Conservation (phyloP, 129 eudicot genomes). For the Helianthus tuberosus region DNA sequence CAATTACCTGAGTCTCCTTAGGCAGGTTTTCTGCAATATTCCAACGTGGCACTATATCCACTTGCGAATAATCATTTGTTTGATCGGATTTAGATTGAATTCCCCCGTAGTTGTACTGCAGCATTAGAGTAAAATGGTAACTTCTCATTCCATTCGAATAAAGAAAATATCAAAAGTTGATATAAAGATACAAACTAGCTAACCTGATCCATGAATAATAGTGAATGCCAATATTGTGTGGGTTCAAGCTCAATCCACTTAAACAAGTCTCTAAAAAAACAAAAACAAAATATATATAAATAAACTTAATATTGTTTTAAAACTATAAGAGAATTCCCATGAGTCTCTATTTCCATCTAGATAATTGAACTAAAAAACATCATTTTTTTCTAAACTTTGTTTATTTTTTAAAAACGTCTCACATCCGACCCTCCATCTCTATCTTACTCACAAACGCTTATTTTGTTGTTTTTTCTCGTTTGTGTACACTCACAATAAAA, state of each 20-base stretch:
- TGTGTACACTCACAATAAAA: no score
- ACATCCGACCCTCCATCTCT: no score
- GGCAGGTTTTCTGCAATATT: slow-evolving; percentile 81
- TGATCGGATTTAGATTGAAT: slow-evolving; percentile 62
- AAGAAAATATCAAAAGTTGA: background rate
- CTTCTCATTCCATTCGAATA: slow-evolving; percentile 4
- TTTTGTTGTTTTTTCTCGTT: no score
- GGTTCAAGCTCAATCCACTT: slow-evolving; percentile 99
- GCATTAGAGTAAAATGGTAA: slow-evolving; percentile 5
- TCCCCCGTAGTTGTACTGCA: slow-evolving; percentile 95
- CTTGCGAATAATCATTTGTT: slow-evolving; percentile 44
- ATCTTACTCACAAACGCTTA: no score
- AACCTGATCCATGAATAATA: slow-evolving; percentile 99
- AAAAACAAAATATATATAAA: background rate
- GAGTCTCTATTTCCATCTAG: no score
- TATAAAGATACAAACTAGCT: slow-evolving; percentile 9
- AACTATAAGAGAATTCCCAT: background rate
- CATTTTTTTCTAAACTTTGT: no score
- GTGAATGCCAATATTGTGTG: slow-evolving; percentile 84
- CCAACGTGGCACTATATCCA: slow-evolving; percentile 85
- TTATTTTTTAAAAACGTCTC: no score
- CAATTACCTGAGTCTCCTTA: slow-evolving; percentile 67
- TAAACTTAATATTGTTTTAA: slow-evolving; percentile 2
- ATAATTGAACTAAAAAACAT: no score
- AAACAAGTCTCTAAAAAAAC: slow-evolving; percentile 66